These are phyloP conservation scores for Calocera cornea DNA, from an alignment of 768 basidiomycete genomes.

Conservation along the genomic window DNA sequence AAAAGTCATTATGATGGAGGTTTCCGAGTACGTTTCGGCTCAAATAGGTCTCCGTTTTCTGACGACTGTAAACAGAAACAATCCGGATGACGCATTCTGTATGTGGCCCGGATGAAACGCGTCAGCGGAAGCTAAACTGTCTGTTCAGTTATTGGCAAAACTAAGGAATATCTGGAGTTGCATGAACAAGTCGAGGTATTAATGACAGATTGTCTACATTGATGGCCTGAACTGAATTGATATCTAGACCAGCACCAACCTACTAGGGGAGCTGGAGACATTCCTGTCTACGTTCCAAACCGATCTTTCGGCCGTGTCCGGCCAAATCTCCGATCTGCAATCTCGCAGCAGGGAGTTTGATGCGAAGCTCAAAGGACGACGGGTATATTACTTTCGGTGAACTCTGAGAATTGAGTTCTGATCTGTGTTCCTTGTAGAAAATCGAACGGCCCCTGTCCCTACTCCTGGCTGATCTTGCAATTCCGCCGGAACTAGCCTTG, in stretches of 20 bases:
- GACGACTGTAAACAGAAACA: background rate
- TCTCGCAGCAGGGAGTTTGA: constrained; percentile 84
- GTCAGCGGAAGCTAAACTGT: background rate
- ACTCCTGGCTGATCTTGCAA: constrained; percentile 63
- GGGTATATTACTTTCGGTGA: constrained; percentile 37
- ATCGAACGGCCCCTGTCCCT: constrained; percentile 78
- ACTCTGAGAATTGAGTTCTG: background rate
- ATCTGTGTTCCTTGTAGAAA: constrained; percentile 36
- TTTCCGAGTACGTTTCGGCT: background rate
- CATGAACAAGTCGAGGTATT: constrained; percentile 78
- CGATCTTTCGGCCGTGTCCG: constrained; percentile 86
- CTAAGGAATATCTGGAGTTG: constrained; percentile 68
- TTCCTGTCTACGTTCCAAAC: constrained; percentile 93
- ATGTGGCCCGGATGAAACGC: background rate
- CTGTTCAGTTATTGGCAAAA: background rate
- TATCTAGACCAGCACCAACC: constrained; percentile 62
- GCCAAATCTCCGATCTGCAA: constrained; percentile 91
- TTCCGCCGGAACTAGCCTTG: constrained; percentile 65
- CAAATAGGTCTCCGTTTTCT: background rate
- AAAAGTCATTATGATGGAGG: background rate
- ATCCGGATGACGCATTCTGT: background rate
- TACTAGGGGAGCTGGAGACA: constrained; percentile 75
- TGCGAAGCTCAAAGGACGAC: constrained; percentile 63
- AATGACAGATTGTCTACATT: constrained; percentile 4
- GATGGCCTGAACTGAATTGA: background rate